Percentiles rank a stretch among this genome's conserved stretches.
Evolutionary conservation across 768 basidiomycete genomes (phyloP).

Genomic region (Calocybe cyanea): DNA sequence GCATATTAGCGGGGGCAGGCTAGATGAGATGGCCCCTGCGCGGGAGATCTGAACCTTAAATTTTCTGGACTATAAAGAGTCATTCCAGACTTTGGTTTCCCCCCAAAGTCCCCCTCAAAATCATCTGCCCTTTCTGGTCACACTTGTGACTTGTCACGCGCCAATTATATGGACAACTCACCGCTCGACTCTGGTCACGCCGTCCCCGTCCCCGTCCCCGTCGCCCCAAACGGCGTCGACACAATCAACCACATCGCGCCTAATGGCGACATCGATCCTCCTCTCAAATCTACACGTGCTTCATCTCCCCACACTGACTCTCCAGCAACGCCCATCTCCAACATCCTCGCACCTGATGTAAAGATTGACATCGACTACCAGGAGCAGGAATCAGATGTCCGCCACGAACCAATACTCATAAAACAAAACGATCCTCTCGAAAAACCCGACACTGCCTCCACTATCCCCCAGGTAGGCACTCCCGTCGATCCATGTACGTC

Average conservation of each 20-base stretch:
- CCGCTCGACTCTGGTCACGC: slow-evolving; percentile 32
- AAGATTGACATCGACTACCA: slow-evolving; percentile 62
- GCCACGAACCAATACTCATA: slow-evolving; percentile 53
- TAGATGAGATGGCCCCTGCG: slow-evolving; percentile 61
- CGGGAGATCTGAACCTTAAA: slow-evolving; percentile 84
- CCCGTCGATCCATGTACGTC: slow-evolving; percentile 51
- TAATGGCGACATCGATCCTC: slow-evolving; percentile 36
- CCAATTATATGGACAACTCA: slow-evolving; percentile 55
- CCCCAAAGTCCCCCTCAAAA: slow-evolving; percentile 78
- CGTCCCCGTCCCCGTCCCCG: slow-evolving; percentile 12
- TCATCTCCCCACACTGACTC: slow-evolving; percentile 46
- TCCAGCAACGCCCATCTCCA: slow-evolving; percentile 59
- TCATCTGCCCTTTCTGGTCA: slow-evolving; percentile 56
- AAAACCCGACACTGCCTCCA: slow-evolving; percentile 38
- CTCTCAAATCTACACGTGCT: slow-evolving; percentile 25
- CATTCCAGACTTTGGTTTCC: slow-evolving; percentile 59
- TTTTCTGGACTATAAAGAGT: slow-evolving; percentile 77
- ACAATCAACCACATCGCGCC: slow-evolving; percentile 21
- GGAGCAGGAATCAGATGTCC: slow-evolving; percentile 66
- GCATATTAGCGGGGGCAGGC: slow-evolving; percentile 25
- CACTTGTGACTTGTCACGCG: slow-evolving; percentile 77
- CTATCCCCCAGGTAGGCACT: slow-evolving; percentile 39
- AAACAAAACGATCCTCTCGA: slow-evolving; percentile 38
- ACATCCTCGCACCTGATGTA: slow-evolving; percentile 42
- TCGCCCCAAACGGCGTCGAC: slow-evolving; percentile 34